phyloP scores from a whole-genome alignment of 768 basidiomycete species.

The Tremella fuciformis region DNA sequence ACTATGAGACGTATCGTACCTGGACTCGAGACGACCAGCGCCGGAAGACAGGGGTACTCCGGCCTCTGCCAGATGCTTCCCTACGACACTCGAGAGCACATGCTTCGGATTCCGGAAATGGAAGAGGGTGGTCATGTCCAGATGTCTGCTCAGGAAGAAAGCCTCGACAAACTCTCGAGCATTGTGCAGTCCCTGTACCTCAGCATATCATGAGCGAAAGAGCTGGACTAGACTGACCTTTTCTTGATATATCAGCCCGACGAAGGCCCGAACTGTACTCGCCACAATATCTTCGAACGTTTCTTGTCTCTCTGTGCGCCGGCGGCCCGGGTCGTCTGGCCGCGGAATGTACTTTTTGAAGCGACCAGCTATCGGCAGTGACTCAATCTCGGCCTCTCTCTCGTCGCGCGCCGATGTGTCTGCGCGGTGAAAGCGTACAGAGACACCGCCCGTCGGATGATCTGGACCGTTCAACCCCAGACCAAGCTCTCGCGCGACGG shows the following conservation, averaged over 20 bases:
- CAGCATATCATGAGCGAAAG: constrained; percentile 1
- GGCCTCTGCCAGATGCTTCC: constrained; percentile 64
- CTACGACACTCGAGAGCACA: constrained; percentile 69
- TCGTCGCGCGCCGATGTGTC: constrained; percentile 1
- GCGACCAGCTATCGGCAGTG: constrained; percentile 28
- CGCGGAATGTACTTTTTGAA: constrained; percentile 56
- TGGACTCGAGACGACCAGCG: constrained; percentile 47
- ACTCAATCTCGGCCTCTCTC: constrained; percentile 18
- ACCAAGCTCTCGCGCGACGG: constrained; percentile 69
- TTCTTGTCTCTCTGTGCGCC: constrained; percentile 16
- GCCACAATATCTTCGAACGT: constrained; percentile 79
- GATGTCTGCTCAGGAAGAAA: constrained; percentile 79
- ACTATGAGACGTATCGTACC: constrained; percentile 55
- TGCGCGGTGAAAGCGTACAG: constrained; percentile 21
- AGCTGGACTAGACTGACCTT: constrained; percentile 57
- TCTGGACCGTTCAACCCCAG: constrained; percentile 33
- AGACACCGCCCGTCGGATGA: constrained; percentile 13
- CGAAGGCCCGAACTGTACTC: constrained; percentile 78
- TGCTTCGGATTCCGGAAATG: constrained; percentile 80
- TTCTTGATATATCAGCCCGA: constrained; percentile 83
- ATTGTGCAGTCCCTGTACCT: constrained; percentile 59
- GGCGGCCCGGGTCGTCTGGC: not conserved
- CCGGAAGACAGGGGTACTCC: constrained; percentile 45
- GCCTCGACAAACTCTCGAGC: constrained; percentile 87
- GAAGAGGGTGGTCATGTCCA: constrained; percentile 74